Evolutionary conservation across 2,329 filamentous ascomycete species (phyloP).

Genomic region (Pseudocercospora crystallina): DNA sequence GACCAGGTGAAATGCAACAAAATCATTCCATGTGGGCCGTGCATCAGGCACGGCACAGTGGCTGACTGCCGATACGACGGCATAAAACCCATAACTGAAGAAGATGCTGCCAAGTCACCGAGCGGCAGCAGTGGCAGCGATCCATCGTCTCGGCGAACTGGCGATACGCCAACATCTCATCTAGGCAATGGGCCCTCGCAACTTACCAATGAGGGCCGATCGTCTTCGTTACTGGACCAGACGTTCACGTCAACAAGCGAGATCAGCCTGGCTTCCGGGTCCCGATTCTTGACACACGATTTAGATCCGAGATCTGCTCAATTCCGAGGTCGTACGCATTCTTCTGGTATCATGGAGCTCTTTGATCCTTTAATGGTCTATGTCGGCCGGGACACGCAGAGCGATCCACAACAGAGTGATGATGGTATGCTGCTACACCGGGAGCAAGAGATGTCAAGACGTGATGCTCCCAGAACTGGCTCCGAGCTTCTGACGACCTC

Average conservation of each 20-base stretch:
- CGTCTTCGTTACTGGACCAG: not conserved
- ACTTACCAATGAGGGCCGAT: not conserved
- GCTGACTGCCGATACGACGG: conserved; percentile 18
- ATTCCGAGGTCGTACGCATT: conserved; percentile 7
- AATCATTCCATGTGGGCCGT: conserved; percentile 14
- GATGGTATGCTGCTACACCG: not conserved
- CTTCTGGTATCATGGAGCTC: conserved; percentile 2
- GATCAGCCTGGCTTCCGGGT: not conserved
- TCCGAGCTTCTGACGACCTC: not conserved
- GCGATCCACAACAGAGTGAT: not conserved
- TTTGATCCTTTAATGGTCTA: conserved; percentile 14
- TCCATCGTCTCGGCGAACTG: not conserved
- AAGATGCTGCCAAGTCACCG: not conserved
- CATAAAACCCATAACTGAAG: not conserved
- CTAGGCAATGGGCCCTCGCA: not conserved
- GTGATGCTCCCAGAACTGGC: not conserved
- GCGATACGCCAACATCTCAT: not conserved
- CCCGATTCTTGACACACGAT: conserved; percentile 5
- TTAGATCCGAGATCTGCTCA: not conserved
- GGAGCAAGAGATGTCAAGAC: not conserved
- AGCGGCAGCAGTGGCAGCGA: not conserved
- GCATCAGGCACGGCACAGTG: conserved; percentile 11
- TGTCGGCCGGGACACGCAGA: conserved; percentile 4
- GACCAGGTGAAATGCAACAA: conserved; percentile 14
- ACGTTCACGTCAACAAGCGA: not conserved